Conservation (phyloP, 2,329 filamentous ascomycete species). For the Colletotrichum trifolii region DNA sequence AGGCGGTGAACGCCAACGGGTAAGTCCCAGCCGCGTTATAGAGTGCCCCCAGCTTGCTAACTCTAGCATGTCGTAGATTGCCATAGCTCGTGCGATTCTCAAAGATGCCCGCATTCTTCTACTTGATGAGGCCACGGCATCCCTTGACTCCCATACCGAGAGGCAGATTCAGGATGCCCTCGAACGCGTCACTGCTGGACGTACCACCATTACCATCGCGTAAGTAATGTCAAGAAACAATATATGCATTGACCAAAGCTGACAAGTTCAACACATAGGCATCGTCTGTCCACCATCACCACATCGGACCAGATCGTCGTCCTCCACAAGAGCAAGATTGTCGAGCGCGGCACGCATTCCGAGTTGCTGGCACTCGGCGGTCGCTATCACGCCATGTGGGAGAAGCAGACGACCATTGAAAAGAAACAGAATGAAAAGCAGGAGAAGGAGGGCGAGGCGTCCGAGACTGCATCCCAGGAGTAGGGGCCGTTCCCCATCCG, state of each 20-base stretch:
- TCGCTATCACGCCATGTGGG: slow-evolving; percentile 64
- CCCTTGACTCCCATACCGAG: slow-evolving; percentile 72
- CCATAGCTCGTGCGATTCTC: slow-evolving; percentile 73
- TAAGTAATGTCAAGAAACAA: slow-evolving; percentile 39
- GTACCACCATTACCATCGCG: slow-evolving; percentile 65
- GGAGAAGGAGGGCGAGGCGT: slow-evolving; percentile 32
- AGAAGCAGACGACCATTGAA: slow-evolving; percentile 58
- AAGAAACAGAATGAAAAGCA: slow-evolving; percentile 43
- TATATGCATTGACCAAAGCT: not conserved
- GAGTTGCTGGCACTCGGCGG: slow-evolving; percentile 58
- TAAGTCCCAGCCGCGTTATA: slow-evolving; percentile 40
- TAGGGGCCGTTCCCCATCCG: not conserved
- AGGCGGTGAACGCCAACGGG: slow-evolving; percentile 70
- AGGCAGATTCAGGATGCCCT: slow-evolving; percentile 67
- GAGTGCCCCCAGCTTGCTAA: not conserved
- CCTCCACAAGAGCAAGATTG: slow-evolving; percentile 61
- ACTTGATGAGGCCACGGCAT: slow-evolving; percentile 78
- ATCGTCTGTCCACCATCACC: slow-evolving; percentile 68
- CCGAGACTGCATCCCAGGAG: slow-evolving; percentile 27
- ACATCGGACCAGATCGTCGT: slow-evolving; percentile 66
- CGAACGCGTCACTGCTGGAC: slow-evolving; percentile 56
- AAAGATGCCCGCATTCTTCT: slow-evolving; percentile 77
- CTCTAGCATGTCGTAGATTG: slow-evolving; percentile 47
- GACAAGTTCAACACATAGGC: slow-evolving; percentile 45
- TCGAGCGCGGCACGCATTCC: slow-evolving; percentile 61